These are phyloP conservation scores for Austroboletus novae-zelandiae DNA, from an alignment of 1,284 basidiomycete genomes.

Conservation along the genomic window DNA sequence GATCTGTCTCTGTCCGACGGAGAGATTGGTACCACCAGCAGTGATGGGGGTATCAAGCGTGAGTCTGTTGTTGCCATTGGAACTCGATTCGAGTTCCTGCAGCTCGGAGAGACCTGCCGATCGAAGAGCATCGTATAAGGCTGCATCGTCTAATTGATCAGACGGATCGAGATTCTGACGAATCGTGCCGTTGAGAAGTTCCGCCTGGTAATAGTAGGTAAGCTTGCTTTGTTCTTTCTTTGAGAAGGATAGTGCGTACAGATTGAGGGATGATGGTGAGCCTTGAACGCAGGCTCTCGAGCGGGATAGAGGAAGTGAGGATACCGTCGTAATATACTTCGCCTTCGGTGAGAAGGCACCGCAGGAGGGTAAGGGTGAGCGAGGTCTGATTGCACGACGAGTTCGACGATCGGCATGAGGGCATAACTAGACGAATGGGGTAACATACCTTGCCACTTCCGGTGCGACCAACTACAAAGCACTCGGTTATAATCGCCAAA, in stretches of 20 bases:
- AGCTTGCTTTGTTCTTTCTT: no score
- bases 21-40: conserved; percentile 62
- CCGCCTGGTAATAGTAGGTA: conserved; percentile 39
- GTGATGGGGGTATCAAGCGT: conserved; percentile 42
- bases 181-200: conserved; percentile 57
- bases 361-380: conserved; percentile 49
- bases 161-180: conserved; percentile 71
- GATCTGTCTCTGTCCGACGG: conserved; percentile 71
- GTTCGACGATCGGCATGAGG: background rate
- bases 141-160: conserved; percentile 66
- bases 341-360: conserved; percentile 58
- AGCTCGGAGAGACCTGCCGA: conserved; percentile 54
- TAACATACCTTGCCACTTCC: conserved; percentile 11
- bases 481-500: background rate
- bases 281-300: conserved; percentile 44
- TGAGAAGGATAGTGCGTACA: conserved; percentile 23
- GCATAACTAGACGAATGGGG: no score
- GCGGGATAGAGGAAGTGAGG: conserved; percentile 30
- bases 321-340: conserved; percentile 53
- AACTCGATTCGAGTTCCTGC: conserved; percentile 40
- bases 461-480: conserved; percentile 14
- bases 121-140: conserved; percentile 51
- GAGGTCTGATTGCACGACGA: conserved; percentile 36
- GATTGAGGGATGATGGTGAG: conserved; percentile 64
- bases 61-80: conserved; percentile 38